These are phyloP conservation scores for Rhinocladiella mackenziei DNA, from an alignment of 2,329 filamentous ascomycete genomes.

Conservation along the genomic window DNA sequence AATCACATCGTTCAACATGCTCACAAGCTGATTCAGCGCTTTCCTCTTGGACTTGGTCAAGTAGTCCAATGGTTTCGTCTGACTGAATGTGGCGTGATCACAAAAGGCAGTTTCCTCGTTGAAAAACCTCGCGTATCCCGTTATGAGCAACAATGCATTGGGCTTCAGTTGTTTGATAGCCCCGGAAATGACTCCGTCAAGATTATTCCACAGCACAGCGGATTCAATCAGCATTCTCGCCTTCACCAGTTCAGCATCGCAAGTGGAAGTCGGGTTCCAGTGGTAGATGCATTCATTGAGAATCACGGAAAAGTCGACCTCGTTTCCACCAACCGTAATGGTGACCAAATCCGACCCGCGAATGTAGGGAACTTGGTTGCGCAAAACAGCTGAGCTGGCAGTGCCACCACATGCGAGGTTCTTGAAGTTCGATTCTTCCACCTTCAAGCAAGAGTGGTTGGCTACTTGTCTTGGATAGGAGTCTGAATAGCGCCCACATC, in stretches of 20 bases:
- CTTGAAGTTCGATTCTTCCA: conserved; percentile 21
- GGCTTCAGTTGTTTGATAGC: conserved; percentile 9
- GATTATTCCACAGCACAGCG: conserved; percentile 21
- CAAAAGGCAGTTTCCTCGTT: conserved; percentile 25
- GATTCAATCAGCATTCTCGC: conserved; percentile 25
- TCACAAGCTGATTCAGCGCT: conserved; percentile 28
- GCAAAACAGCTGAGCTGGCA: conserved; percentile 23
- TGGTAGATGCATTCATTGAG: conserved; percentile 33
- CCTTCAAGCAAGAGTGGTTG: conserved; percentile 16
- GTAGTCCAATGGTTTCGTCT: conserved; percentile 22
- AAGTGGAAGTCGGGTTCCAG: conserved; percentile 25
- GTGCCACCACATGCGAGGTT: conserved; percentile 31
- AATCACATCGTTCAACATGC: conserved; percentile 30
- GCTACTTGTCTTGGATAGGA: conserved; percentile 31
- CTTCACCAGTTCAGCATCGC: conserved; percentile 22
- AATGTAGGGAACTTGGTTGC: conserved; percentile 21
- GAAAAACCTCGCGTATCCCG: conserved; percentile 30
- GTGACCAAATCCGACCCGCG: conserved; percentile 27
- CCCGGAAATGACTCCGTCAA: conserved; percentile 23
- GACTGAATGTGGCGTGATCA: conserved; percentile 30
- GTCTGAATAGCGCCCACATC: conserved; percentile 29
- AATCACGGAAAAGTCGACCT: conserved; percentile 31
- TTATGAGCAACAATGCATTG: conserved; percentile 25
- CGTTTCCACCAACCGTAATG: conserved; percentile 32
- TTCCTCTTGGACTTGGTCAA: conserved; percentile 28